Evolutionary conservation across 805 yeast species (phyloP).

Genomic region (Hanseniaspora osmophila): DNA sequence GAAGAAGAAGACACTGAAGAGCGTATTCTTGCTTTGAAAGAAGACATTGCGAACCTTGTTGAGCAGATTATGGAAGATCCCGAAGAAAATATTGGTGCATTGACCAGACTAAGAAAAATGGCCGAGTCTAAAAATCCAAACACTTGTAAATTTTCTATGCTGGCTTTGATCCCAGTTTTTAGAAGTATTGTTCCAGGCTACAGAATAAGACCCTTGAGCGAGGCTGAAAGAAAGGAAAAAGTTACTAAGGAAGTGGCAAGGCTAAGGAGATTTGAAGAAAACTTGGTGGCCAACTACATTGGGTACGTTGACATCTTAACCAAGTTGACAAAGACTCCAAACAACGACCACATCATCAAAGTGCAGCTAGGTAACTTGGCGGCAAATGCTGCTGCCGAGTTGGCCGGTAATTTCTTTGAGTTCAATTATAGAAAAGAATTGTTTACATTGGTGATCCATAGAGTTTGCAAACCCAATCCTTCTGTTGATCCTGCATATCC

Average conservation of each 20-base stretch:
- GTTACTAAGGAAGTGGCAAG: constrained; percentile 72
- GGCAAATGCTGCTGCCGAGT: constrained; percentile 65
- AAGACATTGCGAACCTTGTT: constrained; percentile 71
- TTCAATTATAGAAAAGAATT: constrained; percentile 77
- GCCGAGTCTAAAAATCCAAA: constrained; percentile 50
- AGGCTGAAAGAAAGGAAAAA: constrained; percentile 65
- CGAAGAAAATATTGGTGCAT: constrained; percentile 58
- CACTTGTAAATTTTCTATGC: constrained; percentile 54
- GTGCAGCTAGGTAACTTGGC: constrained; percentile 39
- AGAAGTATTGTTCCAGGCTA: constrained; percentile 81
- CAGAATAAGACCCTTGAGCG: constrained; percentile 69
- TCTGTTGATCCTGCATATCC: constrained; percentile 33
- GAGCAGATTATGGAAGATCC: constrained; percentile 73
- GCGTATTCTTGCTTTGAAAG: constrained; percentile 49
- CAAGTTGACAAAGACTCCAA: constrained; percentile 26
- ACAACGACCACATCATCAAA: constrained; percentile 20
- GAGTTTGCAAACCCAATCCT: constrained; percentile 47
- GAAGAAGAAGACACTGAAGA: constrained; percentile 39
- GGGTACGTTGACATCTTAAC: constrained; percentile 46
- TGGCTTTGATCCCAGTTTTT: constrained; percentile 74
- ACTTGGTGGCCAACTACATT: constrained; percentile 54
- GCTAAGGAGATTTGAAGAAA: constrained; percentile 69
- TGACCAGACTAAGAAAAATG: constrained; percentile 59
- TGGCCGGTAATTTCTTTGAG: constrained; percentile 51
- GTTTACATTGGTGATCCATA: constrained; percentile 48